Conservation (phyloP, 805 yeast genomes). For the Yarrowia hollandica region DNA sequence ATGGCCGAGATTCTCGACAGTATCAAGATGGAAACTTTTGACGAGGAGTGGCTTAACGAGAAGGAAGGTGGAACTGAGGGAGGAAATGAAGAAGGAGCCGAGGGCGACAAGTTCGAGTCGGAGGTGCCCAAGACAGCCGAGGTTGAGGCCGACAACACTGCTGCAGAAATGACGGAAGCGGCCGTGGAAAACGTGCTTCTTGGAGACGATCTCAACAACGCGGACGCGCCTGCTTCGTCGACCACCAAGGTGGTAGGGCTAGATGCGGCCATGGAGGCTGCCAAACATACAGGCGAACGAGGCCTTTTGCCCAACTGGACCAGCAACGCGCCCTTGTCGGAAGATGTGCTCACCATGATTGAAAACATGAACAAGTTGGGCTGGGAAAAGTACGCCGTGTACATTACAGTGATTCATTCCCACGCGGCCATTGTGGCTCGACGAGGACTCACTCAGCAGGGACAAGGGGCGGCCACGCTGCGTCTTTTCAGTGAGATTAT, state of each 20-base stretch:
- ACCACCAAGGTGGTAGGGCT: slow-evolving; percentile 2
- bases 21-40: slow-evolving; percentile 10
- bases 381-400: slow-evolving; percentile 79
- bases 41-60: slow-evolving; percentile 18
- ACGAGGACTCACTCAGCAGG: slow-evolving; percentile 35
- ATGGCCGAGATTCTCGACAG: slow-evolving; percentile 22
- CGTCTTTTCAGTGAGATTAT: slow-evolving; percentile 16
- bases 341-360: slow-evolving; percentile 47
- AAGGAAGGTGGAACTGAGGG: too few relatives aligned
- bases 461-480: slow-evolving; percentile 31
- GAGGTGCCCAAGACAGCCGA: neutral
- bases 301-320: slow-evolving; percentile 9
- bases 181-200: neutral
- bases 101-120: too few relatives aligned
- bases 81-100: too few relatives aligned
- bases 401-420: slow-evolving; percentile 70
- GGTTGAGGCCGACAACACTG: neutral
- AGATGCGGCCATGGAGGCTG: slow-evolving; percentile 1
- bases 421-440: slow-evolving; percentile 88
- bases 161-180: slow-evolving; percentile 5
- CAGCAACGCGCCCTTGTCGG: slow-evolving; percentile 39
- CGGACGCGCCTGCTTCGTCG: neutral
- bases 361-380: slow-evolving; percentile 58
- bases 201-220: slow-evolving; percentile 9
- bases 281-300: neutral